Conservation (phyloP, 768 basidiomycete species). For the Pleurotus salmoneostramineus region DNA sequence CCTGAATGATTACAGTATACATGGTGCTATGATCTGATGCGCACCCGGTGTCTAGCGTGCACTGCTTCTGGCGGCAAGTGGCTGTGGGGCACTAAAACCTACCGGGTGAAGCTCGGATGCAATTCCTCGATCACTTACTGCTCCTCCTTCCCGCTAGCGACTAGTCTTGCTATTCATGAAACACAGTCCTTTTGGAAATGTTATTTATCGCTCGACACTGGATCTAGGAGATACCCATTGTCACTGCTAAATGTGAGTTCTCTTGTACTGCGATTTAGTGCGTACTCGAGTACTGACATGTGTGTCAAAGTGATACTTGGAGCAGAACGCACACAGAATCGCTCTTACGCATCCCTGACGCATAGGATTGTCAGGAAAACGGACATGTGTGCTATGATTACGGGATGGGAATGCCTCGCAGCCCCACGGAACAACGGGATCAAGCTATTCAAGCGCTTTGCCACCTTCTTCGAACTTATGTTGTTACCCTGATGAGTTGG, state of each 20-base stretch:
- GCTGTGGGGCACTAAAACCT: conserved; percentile 1
- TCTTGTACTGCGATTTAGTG: too few relatives aligned
- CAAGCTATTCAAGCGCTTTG: too few relatives aligned
- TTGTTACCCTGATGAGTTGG: background rate
- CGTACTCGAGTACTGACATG: background rate
- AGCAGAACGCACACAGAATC: background rate
- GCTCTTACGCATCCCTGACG: conserved; percentile 1
- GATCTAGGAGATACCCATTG: too few relatives aligned
- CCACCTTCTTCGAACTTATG: too few relatives aligned
- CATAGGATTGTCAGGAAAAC: background rate
- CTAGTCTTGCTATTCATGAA: background rate
- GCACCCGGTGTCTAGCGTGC: background rate
- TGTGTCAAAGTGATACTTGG: background rate
- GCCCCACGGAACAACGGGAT: background rate
- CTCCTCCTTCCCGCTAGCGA: background rate
- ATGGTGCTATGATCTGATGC: too few relatives aligned
- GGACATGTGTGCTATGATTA: background rate
- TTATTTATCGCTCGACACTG: too few relatives aligned
- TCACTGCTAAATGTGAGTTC: too few relatives aligned
- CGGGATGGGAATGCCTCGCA: background rate
- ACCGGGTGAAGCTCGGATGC: background rate
- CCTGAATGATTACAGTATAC: too few relatives aligned
- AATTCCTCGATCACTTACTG: background rate
- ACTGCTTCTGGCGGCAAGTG: conserved; percentile 3
- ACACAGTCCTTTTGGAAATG: background rate